phyloP scores from a whole-genome alignment of 345 rosid genomes.

The Turritis glabra region DNA sequence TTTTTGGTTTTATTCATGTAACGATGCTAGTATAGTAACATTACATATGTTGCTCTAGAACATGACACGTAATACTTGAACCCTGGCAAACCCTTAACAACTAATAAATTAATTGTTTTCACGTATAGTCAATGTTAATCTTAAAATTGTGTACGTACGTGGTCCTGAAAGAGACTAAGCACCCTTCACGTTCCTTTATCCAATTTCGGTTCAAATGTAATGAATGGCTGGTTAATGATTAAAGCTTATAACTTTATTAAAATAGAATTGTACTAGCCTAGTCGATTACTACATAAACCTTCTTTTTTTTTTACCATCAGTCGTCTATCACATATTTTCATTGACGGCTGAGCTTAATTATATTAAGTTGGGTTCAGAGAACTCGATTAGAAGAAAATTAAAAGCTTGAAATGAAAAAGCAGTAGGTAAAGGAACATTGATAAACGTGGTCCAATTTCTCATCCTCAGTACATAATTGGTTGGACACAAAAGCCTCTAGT shows the following conservation, averaged over 20 bases:
- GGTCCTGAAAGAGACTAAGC: constrained; percentile 38
- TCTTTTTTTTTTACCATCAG: background rate
- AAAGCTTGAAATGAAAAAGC: constrained; percentile 14
- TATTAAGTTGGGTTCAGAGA: background rate
- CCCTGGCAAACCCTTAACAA: constrained; percentile 7
- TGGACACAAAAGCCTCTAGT: constrained; percentile 34
- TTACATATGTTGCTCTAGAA: constrained; percentile 17
- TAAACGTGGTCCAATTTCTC: constrained; percentile 41
- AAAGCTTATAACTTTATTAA: constrained; percentile 18
- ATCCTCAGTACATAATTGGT: constrained; percentile 37
- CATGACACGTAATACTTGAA: constrained; percentile 6
- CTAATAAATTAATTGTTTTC: background rate
- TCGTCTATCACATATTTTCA: background rate
- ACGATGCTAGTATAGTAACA: background rate
- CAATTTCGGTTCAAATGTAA: constrained; percentile 24
- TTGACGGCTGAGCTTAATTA: background rate
- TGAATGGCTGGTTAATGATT: constrained; percentile 25
- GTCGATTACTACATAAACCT: background rate
- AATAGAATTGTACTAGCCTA: background rate
- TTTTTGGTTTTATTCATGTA: background rate
- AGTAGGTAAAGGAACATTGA: constrained; percentile 36
- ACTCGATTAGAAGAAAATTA: background rate
- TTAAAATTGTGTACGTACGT: constrained; percentile 14
- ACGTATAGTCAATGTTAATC: constrained; percentile 19
- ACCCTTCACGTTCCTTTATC: constrained; percentile 17